Conservation (phyloP, 257 asterid species). For the Solanum infundibuliforme region DNA sequence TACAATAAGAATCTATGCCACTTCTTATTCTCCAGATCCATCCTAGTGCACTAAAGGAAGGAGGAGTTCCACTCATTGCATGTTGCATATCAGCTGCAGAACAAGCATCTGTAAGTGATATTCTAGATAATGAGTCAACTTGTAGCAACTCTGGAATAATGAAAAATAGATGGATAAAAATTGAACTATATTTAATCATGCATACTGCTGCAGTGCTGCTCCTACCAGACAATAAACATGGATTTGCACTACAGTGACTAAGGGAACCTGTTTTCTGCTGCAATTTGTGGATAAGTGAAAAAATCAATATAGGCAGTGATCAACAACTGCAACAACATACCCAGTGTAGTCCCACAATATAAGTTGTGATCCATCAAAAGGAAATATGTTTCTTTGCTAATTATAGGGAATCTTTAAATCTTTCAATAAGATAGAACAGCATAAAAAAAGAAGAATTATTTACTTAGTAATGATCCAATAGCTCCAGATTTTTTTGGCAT, state of each 20-base stretch:
- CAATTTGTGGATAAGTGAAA: not conserved
- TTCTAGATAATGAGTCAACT: not conserved
- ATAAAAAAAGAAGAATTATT: not conserved
- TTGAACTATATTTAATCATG: not conserved
- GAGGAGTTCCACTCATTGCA: constrained; percentile 76
- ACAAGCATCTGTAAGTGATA: constrained; percentile 72
- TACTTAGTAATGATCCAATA: not conserved
- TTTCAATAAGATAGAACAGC: not conserved
- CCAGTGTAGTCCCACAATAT: not conserved
- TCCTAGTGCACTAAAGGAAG: constrained; percentile 87
- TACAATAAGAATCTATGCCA: not conserved
- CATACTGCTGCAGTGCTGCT: not conserved
- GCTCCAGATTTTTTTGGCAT: not conserved
- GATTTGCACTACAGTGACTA: not conserved
- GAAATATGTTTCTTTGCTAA: not conserved
- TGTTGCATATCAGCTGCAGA: constrained; percentile 84
- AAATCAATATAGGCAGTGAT: not conserved
- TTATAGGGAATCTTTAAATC: not conserved
- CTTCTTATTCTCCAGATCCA: constrained; percentile 52
- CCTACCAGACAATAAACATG: not conserved
- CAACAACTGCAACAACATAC: not conserved
- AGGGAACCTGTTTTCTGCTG: not conserved
- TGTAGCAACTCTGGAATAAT: not conserved
- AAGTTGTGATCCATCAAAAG: not conserved
- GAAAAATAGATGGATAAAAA: not conserved